Base-by-base conservation (phyloP, 139 green algal species). In the Chlorella vulgaris region DNA sequence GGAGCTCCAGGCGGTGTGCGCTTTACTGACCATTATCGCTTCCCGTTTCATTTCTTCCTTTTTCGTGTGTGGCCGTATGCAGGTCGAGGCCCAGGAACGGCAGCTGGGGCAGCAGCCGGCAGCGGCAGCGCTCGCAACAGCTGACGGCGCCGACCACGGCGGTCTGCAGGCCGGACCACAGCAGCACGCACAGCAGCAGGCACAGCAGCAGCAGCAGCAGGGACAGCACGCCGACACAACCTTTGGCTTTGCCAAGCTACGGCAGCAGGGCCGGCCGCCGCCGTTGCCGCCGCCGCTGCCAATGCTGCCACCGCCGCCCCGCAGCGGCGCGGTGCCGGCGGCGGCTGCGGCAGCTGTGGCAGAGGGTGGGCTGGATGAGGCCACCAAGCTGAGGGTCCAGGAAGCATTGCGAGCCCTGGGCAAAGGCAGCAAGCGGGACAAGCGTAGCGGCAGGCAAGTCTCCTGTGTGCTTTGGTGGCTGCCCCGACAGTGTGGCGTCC, bases 361-460 rank as follows among this genome's bases (percentile, higher is more conserved):
- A 42, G 66, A 18, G 47, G 36, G 28, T 24, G 3, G 29, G 28
- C 43, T 86, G 7, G 42, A 66, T 13, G 75, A 84, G 1, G 60
- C 24, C 13, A 29, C 26, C 6, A 83, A 78, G 38, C 31, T 43
- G 58, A 61, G 60, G n/a, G 78, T 86, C 13, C 38, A 85, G 74
- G 82, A 81, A 31, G 82, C 82, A 28, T 61, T 86, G 50, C 63
- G 74, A 39, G 70, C 73, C 33, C 53, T 85, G 28, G 66, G 53
- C 21, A 61, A 68, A 60, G 38, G 47, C 40, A 80, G 70, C 31
- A 86, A 88, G 61, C 55, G 65, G 39, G 77, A 70, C 36, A 89
- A 81, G 55, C 60, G 47, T 35, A 89, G 88, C 7, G 66, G 62
- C 76, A 81, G 76, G 76, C 69, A 63, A 24, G 74, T 78, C 7